A percentile compares a stretch with the other conserved stretches of the same genome.
These are phyloP conservation scores for Lyophyllum decastes DNA, from an alignment of 768 basidiomycete genomes.

Conservation along the genomic window DNA sequence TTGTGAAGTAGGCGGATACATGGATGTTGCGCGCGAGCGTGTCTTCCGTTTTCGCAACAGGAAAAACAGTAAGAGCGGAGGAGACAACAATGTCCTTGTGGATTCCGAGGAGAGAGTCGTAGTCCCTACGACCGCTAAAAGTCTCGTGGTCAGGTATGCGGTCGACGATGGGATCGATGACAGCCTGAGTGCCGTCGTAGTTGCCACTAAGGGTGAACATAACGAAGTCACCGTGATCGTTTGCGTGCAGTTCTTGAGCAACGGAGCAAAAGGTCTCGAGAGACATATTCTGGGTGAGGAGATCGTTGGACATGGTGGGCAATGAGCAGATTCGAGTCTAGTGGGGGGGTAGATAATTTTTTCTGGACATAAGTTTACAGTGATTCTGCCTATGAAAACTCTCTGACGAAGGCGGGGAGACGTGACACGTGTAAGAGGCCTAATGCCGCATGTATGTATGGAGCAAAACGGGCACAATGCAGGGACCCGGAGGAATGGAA, in stretches of 20 bases:
- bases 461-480: too few species aligned
- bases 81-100: constrained; percentile 8
- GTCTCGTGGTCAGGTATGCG: background rate
- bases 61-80: constrained; percentile 1
- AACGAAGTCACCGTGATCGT: background rate
- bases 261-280: background rate
- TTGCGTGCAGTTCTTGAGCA: background rate
- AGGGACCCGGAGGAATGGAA: background rate
- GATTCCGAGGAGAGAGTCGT: constrained; percentile 23
- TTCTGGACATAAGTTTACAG: background rate
- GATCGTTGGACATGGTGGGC: background rate
- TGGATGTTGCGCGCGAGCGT: background rate
- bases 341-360: background rate
- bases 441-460: too few species aligned
- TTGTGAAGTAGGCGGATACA: background rate
- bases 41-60: background rate
- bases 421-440: too few species aligned
- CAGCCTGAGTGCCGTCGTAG: background rate
- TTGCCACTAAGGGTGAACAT: background rate
- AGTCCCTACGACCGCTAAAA: constrained; percentile 14
- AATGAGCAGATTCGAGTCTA: background rate
- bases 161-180: background rate
- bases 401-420: too few species aligned
- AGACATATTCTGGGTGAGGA: background rate
- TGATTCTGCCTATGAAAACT: background rate